Evolutionary conservation across 805 yeast genomes (phyloP).

Genomic region (Yarrowia bubula): DNA sequence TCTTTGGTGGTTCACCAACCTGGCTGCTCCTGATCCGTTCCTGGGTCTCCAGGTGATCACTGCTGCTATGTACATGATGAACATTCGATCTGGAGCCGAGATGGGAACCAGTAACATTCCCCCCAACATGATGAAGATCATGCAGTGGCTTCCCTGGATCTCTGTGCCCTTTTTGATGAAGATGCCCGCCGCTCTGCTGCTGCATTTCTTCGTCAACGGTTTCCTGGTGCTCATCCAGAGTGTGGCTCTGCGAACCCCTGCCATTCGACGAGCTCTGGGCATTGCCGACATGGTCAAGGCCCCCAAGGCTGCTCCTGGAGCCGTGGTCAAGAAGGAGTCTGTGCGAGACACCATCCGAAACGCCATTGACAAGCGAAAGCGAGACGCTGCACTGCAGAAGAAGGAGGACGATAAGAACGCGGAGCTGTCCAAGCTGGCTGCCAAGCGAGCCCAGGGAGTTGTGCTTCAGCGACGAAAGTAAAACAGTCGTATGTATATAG

Average conservation of each 20-base stretch:
- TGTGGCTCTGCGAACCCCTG: constrained; percentile 54
- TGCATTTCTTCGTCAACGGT: constrained; percentile 83
- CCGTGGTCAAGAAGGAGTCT: constrained; percentile 36
- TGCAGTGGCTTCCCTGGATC: constrained; percentile 71
- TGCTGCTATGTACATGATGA: constrained; percentile 69
- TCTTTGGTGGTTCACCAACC: constrained; percentile 75
- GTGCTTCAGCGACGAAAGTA: constrained; percentile 25
- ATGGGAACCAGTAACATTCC: constrained; percentile 72
- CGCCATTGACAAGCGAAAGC: constrained; percentile 34
- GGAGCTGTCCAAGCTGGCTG: constrained; percentile 31
- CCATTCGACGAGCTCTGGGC: constrained; percentile 49
- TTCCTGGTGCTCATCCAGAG: constrained; percentile 72
- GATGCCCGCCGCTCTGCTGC: constrained; percentile 78
- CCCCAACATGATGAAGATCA: constrained; percentile 63
- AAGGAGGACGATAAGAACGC: constrained; percentile 37
- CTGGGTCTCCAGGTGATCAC: constrained; percentile 81
- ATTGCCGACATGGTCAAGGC: constrained; percentile 59
- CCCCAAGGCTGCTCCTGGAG: constrained; percentile 49
- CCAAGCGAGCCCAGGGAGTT: constrained; percentile 24
- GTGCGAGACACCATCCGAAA: constrained; percentile 35
- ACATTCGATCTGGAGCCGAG: constrained; percentile 86
- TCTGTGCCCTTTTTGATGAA: constrained; percentile 88
- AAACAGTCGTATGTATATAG: constrained; percentile 13
- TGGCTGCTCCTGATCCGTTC: constrained; percentile 85
- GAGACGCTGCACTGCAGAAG: constrained; percentile 31